Evolutionary conservation across 805 yeast species (phyloP), one percentile per base, ranked within the genome.

Genomic region (Saturnispora zaruensis): DNA sequence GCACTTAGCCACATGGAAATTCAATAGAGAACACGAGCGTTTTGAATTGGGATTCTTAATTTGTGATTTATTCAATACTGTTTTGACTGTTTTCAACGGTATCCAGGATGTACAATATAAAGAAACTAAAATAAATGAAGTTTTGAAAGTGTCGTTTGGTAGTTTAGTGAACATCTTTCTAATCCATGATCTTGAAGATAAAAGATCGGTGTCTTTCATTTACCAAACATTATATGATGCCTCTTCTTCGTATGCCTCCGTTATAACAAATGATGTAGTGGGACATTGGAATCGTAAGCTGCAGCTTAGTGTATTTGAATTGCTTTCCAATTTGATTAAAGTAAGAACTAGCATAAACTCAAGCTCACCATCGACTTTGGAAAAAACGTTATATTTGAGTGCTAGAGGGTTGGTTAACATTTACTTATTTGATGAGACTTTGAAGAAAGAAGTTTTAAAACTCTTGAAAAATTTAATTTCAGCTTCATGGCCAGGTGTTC

Each of bases 1-100:
- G 58, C 80, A 86, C 55, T 85, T 82, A 56, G 66, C 74, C 3
- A 78, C 75, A 59, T 87, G 95, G 85, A 76, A 79, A 54, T 89
- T 79, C 63, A 67, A 70, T 28, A 63, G 74, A 9, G 67, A 77
- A 1, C 64, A 69, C 43, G 86, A 88, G 59, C 78, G 81, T 53
- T 70, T 78, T 55, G 75, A 79, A 55, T 69, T 88, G 41, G 88
- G 90, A 0, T 67, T 73, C 5, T 66, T 71, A 46, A 71, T 81
- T 5, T 67, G 82, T 13, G 72, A 71, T 23, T 68, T 80, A 2
- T 84, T 87, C 59, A 66, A 75, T 9, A 74, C 73, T 34, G 72
- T 85, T 2, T 60, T 87, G 41, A 66, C 67, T 21, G 66, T 77
- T 11, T 73, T 78, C 3, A 80, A 80, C 64, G 80, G 84, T 3